Percentiles rank a stretch among this genome's conserved stretches.
Evolutionary conservation across 2,329 filamentous ascomycete genomes (phyloP).

Genomic region (Arthrobotrys iridis): DNA sequence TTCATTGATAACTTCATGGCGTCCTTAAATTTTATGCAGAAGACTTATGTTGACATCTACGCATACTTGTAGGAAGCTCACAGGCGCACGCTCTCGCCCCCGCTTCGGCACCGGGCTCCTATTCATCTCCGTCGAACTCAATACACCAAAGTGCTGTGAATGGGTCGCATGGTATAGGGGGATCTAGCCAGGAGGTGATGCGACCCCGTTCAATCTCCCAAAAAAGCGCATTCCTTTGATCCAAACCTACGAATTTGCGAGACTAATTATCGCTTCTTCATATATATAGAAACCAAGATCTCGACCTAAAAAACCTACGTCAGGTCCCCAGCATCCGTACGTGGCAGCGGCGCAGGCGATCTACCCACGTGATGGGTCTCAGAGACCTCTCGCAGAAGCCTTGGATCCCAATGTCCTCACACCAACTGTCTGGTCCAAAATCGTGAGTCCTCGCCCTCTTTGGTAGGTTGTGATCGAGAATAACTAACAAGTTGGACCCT

Average conservation of each 20-base stretch:
- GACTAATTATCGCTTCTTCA: neutral
- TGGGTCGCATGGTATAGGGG: constrained; percentile 37
- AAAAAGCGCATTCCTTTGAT: neutral
- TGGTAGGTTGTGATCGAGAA: neutral
- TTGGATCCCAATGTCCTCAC: constrained; percentile 72
- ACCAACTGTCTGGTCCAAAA: constrained; percentile 72
- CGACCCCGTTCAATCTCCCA: neutral
- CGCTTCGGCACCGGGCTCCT: constrained; percentile 32
- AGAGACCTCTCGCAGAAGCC: constrained; percentile 64
- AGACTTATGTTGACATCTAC: constrained; percentile 3
- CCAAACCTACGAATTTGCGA: neutral
- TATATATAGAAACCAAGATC: constrained; percentile 39
- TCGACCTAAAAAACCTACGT: constrained; percentile 43
- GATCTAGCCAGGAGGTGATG: constrained; percentile 35
- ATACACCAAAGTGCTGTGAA: constrained; percentile 40
- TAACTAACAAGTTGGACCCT: neutral
- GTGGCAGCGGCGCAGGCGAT: constrained; percentile 14
- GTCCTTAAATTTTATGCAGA: constrained; percentile 25
- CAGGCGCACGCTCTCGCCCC: constrained; percentile 29
- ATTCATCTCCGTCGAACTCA: constrained; percentile 33
- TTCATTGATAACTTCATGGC: neutral
- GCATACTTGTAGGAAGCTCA: constrained; percentile 30
- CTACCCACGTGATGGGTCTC: constrained; percentile 45
- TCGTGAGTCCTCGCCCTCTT: constrained; percentile 62
- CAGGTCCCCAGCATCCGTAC: constrained; percentile 33